Base-by-base conservation (phyloP, 805 yeast genomes). In the Nakazawaea anatomiae region DNA sequence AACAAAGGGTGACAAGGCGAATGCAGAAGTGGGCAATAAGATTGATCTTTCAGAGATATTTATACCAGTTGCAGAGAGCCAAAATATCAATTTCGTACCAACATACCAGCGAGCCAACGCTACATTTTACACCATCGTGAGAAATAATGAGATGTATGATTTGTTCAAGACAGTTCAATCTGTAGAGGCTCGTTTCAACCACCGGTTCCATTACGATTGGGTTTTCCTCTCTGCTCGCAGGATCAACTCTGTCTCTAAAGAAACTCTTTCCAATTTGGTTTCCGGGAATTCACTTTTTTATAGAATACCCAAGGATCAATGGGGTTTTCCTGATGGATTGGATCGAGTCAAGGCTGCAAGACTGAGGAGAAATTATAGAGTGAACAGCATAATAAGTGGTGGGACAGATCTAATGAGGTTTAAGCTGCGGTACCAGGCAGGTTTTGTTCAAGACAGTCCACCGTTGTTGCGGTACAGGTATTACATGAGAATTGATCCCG, bases 151-250 rank as follows among this genome's bases (percentile, higher is more conserved):
- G 28, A 25, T 50, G 12, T 10, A 25, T 10, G 39, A 35, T 11
- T 10, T 52, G 34, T 42, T 64, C 9, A 55, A 40, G 30, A 58
- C 67, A 1, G 57, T 65, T 7, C 52, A 84, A 58, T 76, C 83
- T 25, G 79, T 90, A 35, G 96, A 91, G 67, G 91, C 85, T 62
- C 73, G 96, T 50, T 91, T 91, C 75, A 91, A 91, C 70, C 62
- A 69, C 9, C 73, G 82, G 45, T 87, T 71, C 68, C 74, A 85
- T 53, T 91, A 91, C 63, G 96, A 92, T 57, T 91, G 97, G 96
- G 88, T 89, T 12, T 90, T 91, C 63, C 73, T 88, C 58, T 90
- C 88, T 65, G 91, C 89, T 60, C 83, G 78, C 46, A 80, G 73
- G 39, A 87, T 89, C 66, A 72, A 79, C 28, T 83, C 82, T 1